Evolutionary conservation across 2,329 filamentous ascomycete species (phyloP).

Genomic region (Immersiporthe knoxdaviesiana): DNA sequence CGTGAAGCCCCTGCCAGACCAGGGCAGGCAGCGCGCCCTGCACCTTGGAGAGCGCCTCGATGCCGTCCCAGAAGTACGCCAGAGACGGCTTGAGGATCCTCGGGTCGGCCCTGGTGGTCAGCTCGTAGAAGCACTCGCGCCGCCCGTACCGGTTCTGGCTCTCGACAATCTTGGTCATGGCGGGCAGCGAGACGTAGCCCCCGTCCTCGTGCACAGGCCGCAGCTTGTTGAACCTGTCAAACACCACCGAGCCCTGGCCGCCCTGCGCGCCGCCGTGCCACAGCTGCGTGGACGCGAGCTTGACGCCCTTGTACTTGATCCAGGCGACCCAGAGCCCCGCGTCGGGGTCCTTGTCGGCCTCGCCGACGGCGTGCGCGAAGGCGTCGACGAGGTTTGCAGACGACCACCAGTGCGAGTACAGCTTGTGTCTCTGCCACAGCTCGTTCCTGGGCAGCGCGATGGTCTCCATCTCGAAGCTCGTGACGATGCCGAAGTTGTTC

Average conservation of each 20-base stretch:
- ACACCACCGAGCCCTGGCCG: constrained; percentile 24
- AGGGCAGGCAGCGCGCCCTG: constrained; percentile 33
- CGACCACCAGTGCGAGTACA: constrained; percentile 39
- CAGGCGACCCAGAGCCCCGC: constrained; percentile 30
- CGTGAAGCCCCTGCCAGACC: constrained; percentile 46
- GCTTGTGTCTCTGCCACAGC: constrained; percentile 44
- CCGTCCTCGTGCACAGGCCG: constrained; percentile 23
- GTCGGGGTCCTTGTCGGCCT: constrained; percentile 39
- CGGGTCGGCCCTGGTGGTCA: constrained; percentile 31
- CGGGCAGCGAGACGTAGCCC: constrained; percentile 39
- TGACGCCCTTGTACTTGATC: constrained; percentile 28
- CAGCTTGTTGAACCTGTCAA: constrained; percentile 3
- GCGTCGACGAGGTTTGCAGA: constrained; percentile 36
- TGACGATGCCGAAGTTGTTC: constrained; percentile 57
- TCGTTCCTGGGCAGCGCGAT: constrained; percentile 38
- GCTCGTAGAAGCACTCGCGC: constrained; percentile 33
- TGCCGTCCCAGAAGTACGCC: constrained; percentile 26
- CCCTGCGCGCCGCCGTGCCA: constrained; percentile 42
- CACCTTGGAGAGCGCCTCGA: constrained; percentile 26
- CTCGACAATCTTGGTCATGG: constrained; percentile 27
- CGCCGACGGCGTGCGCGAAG: constrained; percentile 38
- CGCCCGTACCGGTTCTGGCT: constrained; percentile 31
- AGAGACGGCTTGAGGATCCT: constrained; percentile 31
- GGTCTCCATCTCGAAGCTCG: constrained; percentile 50
- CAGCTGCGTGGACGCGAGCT: constrained; percentile 38